Percentiles rank a stretch among this genome's conserved stretches.
Conservation (phyloP, 2,329 filamentous ascomycete genomes). For the Cladosporium sp. region DNA sequence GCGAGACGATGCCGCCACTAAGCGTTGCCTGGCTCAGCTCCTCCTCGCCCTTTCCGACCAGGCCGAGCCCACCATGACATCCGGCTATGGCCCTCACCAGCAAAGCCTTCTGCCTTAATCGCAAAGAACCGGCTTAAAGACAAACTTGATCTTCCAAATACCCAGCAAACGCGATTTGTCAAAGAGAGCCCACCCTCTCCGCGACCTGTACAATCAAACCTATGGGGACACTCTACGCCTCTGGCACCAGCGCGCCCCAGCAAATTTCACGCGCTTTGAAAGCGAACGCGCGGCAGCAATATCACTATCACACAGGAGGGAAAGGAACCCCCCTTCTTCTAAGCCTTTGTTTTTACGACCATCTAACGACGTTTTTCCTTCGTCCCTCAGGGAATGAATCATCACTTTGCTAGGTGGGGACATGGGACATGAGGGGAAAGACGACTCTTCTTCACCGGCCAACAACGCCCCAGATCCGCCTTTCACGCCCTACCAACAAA, state of each 20-base stretch:
- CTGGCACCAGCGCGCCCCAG: neutral
- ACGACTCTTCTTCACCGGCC: no score
- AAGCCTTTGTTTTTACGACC: neutral
- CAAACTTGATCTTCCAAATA: no score
- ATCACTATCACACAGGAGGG: neutral
- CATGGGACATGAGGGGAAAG: no score
- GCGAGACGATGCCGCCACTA: slow-evolving; percentile 93
- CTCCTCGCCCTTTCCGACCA: slow-evolving; percentile 89
- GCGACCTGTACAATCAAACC: neutral
- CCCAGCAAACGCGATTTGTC: no score
- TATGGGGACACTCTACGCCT: neutral
- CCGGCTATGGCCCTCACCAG: slow-evolving; percentile 19
- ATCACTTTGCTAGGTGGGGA: no score
- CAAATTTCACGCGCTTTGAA: neutral
- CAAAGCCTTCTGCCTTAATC: slow-evolving; percentile 8
- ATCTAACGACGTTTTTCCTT: neutral
- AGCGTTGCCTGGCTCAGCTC: slow-evolving; percentile 94
- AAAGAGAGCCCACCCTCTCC: neutral
- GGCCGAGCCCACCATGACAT: slow-evolving; percentile 28
- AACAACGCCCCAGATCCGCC: no score
- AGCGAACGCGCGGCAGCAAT: neutral
- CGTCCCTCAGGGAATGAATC: no score
- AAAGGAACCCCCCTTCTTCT: no score
- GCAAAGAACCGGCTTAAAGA: neutral
- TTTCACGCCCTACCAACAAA: no score